These are phyloP conservation scores for Stemphylium beticola DNA, from an alignment of 2,329 filamentous ascomycete species.

Conservation along the genomic window DNA sequence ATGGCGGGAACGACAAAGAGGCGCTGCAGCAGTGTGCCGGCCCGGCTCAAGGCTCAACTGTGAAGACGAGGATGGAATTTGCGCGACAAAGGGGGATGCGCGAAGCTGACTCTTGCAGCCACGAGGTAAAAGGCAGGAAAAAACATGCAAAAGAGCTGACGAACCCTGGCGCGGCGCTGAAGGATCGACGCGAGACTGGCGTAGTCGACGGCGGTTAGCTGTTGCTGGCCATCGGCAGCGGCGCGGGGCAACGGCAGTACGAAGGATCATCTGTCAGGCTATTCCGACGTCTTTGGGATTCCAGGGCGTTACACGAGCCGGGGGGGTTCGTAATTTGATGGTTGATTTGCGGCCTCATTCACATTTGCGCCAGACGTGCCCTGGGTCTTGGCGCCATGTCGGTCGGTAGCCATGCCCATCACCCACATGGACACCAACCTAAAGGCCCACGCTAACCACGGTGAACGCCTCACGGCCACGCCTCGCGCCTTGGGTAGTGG, in stretches of 20 bases:
- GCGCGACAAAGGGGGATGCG: not conserved
- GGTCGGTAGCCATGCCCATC: not conserved
- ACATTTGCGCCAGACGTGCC: not conserved
- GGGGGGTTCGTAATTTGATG: not conserved
- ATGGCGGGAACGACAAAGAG: slow-evolving; percentile 1
- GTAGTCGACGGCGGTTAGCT: too few species aligned
- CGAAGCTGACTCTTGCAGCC: too few species aligned
- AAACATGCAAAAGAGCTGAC: too few species aligned
- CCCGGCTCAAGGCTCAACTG: not conserved
- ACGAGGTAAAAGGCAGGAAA: too few species aligned
- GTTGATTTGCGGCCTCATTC: not conserved
- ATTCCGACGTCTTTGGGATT: not conserved
- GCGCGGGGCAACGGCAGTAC: slow-evolving; percentile 10
- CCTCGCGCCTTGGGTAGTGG: not conserved
- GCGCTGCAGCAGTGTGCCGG: slow-evolving; percentile 2
- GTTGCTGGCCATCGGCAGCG: slow-evolving; percentile 2
- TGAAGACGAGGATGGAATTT: not conserved
- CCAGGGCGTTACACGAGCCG: not conserved
- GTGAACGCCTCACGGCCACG: not conserved
- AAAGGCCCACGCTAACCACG: not conserved
- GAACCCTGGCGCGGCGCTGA: not conserved
- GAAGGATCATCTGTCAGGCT: not conserved
- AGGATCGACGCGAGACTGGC: slow-evolving; percentile 2
- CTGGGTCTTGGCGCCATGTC: too few species aligned
- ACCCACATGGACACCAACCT: not conserved